Conservation (phyloP, 169 alveolate genomes). For the Perkinsus marinus region DNA sequence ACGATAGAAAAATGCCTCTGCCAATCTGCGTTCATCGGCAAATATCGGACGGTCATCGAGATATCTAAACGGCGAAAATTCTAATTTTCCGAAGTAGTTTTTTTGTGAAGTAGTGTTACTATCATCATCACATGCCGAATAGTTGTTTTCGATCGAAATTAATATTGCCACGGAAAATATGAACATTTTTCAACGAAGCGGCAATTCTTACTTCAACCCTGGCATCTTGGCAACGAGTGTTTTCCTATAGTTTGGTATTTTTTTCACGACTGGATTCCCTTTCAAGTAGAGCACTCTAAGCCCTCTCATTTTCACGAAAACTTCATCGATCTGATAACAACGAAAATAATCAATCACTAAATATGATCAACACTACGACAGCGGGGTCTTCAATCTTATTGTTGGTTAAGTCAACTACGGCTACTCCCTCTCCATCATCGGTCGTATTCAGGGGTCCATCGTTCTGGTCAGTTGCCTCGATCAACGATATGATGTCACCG, state of each 20-base stretch:
- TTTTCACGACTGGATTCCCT: constrained; percentile 56
- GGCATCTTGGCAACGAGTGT: constrained; percentile 50
- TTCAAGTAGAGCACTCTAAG: constrained; percentile 60
- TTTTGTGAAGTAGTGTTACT: too few relatives aligned
- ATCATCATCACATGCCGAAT: too few relatives aligned
- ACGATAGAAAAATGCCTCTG: constrained; percentile 53
- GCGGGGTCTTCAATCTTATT: constrained; percentile 50
- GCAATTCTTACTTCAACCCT: constrained; percentile 18
- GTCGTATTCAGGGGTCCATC: background rate
- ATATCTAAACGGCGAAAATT: constrained; percentile 17
- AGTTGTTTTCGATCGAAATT: too few relatives aligned
- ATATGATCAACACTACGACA: background rate
- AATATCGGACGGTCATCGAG: constrained; percentile 73
- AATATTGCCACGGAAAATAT: too few relatives aligned
- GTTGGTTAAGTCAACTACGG: constrained; percentile 31
- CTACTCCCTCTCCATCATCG: background rate
- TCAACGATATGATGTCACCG: constrained; percentile 5
- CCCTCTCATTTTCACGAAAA: constrained; percentile 43
- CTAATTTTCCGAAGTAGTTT: too few relatives aligned
- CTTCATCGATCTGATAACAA: constrained; percentile 34
- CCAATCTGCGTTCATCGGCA: constrained; percentile 63
- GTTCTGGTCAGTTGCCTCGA: background rate
- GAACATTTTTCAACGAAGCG: too few relatives aligned
- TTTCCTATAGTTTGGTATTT: constrained; percentile 58
- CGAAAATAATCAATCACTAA: too few relatives aligned